Conservation (phyloP, 2,329 filamentous ascomycete species). For the Cladosporium phlei region DNA sequence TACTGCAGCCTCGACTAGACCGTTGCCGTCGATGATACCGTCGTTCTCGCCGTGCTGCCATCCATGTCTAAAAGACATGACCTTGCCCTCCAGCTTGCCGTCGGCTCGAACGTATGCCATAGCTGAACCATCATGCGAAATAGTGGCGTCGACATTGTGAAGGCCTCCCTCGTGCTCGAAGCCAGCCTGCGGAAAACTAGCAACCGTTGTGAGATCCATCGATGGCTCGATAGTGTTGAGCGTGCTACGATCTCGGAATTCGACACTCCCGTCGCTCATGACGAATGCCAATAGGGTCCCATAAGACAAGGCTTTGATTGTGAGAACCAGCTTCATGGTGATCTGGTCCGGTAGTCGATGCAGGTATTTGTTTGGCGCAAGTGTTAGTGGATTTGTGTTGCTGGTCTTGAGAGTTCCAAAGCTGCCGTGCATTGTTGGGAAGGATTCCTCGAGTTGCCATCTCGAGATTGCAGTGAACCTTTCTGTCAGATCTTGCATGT, state of each 20-base stretch:
- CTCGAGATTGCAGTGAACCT: slow-evolving; percentile 71
- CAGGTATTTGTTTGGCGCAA: slow-evolving; percentile 42
- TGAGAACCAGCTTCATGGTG: slow-evolving; percentile 66
- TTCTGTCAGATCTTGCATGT: slow-evolving; percentile 54
- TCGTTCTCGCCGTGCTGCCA: slow-evolving; percentile 27
- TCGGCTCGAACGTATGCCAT: slow-evolving; percentile 42
- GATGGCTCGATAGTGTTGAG: slow-evolving; percentile 51
- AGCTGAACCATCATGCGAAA: slow-evolving; percentile 47
- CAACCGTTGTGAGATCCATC: slow-evolving; percentile 60
- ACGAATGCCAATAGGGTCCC: slow-evolving; percentile 67
- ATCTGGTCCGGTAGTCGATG: slow-evolving; percentile 63
- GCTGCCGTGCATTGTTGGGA: slow-evolving; percentile 29
- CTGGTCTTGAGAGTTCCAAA: slow-evolving; percentile 33
- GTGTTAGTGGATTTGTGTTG: slow-evolving; percentile 16
- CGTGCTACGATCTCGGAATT: slow-evolving; percentile 70
- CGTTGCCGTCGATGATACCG: slow-evolving; percentile 22
- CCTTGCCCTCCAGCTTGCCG: slow-evolving; percentile 34
- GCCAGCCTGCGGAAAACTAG: slow-evolving; percentile 69
- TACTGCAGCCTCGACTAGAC: slow-evolving; percentile 28
- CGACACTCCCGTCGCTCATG: slow-evolving; percentile 74
- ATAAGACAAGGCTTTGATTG: slow-evolving; percentile 63
- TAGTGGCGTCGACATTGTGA: slow-evolving; percentile 44
- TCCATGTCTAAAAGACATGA: slow-evolving; percentile 25
- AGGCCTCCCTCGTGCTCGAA: slow-evolving; percentile 66
- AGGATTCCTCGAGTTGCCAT: slow-evolving; percentile 66